Base-by-base conservation (phyloP, 2,329 filamentous ascomycete species). In the Cladosporium cucumerinum region DNA sequence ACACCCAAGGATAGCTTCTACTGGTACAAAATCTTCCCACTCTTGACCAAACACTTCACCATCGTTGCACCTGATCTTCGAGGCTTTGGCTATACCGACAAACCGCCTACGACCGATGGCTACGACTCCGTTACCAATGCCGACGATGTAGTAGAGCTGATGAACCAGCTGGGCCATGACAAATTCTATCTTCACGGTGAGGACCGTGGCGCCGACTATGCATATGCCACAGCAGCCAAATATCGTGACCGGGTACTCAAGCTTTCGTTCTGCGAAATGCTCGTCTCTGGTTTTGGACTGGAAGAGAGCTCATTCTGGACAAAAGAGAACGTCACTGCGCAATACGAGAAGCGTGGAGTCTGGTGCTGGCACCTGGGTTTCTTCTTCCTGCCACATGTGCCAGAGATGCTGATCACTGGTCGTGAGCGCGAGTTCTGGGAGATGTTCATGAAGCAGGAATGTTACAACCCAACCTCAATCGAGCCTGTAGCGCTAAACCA, bases 361-460 rank as follows among this genome's bases (percentile, higher is more conserved):
- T 77, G 75, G 75, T 75, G 73, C 46, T 77, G 74, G 74, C 74
- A 78, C 69, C 73, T 65, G 65, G 71, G 67, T 21, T 74, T 75
- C 70, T 75, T 78, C 60, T 75, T 69, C 66, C 70, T 78, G 59
- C 76, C 77, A 2, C 74, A 78, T 57, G 69, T 78, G 2, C 76
- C 76, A 0, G 77, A 79, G 67, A 78, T 78, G 77, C 69, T 78
- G 52, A 78, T 78, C 14, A 70, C 73, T 51, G 76, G 76, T 2
- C 73, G 75, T 21, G 77, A 78, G 68, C 69, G 72, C 30, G 76
- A 78, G 65, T 78, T 78, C 46, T 78, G 76, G 76, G 75, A 75
- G 62, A 74, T 74, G 69, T 78, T 78, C 67, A 78, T 78, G 70
- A 77, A 76, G 64, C 74, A 76, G 46, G 76, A 79, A 68, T 78